Evolutionary conservation across 2,329 filamentous ascomycete genomes (phyloP), one percentile per base, ranked within the genome.

Genomic region (Colletotrichum sp.): DNA sequence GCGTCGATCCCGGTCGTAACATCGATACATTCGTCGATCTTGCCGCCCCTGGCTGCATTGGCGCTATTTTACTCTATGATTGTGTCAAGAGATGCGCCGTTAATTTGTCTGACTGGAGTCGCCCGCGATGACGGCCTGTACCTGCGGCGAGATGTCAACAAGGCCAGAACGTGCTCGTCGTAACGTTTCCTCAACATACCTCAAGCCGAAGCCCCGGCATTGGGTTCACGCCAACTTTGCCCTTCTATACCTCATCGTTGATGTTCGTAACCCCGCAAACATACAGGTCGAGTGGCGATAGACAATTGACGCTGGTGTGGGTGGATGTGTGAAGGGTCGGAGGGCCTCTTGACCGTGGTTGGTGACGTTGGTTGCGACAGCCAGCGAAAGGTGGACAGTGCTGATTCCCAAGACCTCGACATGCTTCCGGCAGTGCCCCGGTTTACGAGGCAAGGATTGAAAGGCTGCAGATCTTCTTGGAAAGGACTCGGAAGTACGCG

Each of bases 21-120:
- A 55, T 55, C n/a, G 48, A 55, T 21, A 24, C 13, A n/a, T 24
- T 6, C n/a, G n/a, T 6, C 48, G 48, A 24, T 24, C 0, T 55
- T n/a, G 21, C 21, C 21, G n/a, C 9, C 3, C n/a, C n/a, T 55
- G 21, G 1, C 48, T 55, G n/a, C 21, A 55, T 13, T 24, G 8
- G 48, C n/a, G n/a, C 48, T 5, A 3, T 13, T 0, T 1, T 55
- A n/a, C 0, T 12, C 48, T 24, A 13, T 9, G 9, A n/a, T 55
- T n/a, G 48, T n/a, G 21, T 24, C n/a, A 24, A 55, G 8, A 24
- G 0, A 55, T 55, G 8, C 16, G 21, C 12, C n/a, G 48, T 55
- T 24, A n/a, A 7, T 24, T 55, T 55, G 12, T 55, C 48, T 6
- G 48, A 24, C 48, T 55, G n/a, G n/a, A 10, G n/a, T 55, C n/a